Evolutionary conservation across 805 yeast species (phyloP).

Genomic region (Candida loeiensis): DNA sequence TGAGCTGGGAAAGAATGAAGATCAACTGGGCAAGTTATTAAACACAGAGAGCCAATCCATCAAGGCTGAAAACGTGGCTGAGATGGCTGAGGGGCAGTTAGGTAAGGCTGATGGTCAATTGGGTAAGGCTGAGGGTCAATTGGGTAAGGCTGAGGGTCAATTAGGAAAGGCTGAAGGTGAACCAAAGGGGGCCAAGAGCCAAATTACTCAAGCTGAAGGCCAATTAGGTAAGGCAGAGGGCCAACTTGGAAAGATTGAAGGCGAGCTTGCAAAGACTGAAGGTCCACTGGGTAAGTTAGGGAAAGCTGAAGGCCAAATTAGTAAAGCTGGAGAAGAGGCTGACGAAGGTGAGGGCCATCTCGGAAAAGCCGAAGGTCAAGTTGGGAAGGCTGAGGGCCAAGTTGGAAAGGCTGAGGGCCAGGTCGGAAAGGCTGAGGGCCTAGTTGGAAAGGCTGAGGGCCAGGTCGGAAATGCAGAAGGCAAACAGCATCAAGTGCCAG

Average conservation of each 20-base stretch:
- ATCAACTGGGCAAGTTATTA: neutral
- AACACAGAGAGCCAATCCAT: neutral
- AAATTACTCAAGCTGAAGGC: neutral
- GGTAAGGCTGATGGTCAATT: conserved; percentile 1
- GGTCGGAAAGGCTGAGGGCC: neutral
- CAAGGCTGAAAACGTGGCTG: neutral
- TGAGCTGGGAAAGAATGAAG: neutral
- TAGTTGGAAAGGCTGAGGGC: neutral
- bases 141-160: conserved; percentile 1
- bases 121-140: conserved; percentile 2
- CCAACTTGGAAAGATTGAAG: conserved; percentile 1
- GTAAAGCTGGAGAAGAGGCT: neutral
- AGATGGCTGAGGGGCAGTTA: neutral
- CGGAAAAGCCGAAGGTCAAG: neutral
- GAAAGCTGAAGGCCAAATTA: neutral
- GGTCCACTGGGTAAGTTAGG: neutral
- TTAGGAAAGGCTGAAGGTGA: neutral
- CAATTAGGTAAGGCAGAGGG: conserved; percentile 1
- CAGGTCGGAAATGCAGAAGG: neutral
- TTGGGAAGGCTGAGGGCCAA: conserved; percentile 1
- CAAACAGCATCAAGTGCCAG: no score
- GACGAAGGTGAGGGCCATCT: neutral
- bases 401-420: neutral
- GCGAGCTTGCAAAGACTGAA: neutral
- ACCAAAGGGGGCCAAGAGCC: neutral